Conservation (phyloP, 2,329 filamentous ascomycete species). For the Ophiostoma populinum region DNA sequence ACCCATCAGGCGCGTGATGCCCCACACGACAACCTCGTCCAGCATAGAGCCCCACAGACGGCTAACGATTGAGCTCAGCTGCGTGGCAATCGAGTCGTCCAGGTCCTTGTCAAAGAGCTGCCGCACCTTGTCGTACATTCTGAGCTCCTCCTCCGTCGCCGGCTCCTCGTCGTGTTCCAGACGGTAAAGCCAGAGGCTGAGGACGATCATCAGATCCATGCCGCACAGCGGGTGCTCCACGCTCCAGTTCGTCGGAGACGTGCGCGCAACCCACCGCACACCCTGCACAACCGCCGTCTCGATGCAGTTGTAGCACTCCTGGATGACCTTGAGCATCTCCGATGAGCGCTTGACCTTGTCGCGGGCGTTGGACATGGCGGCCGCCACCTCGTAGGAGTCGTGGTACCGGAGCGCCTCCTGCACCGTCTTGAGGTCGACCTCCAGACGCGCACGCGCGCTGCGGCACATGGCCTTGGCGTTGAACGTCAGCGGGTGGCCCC, state of each 20-base stretch:
- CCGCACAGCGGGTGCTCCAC: slow-evolving; percentile 94
- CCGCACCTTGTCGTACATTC: slow-evolving; percentile 86
- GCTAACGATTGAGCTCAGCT: slow-evolving; percentile 88
- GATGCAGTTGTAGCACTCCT: slow-evolving; percentile 95
- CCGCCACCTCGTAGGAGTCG: slow-evolving; percentile 90
- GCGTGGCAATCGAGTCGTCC: slow-evolving; percentile 61
- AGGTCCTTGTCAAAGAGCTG: slow-evolving; percentile 82
- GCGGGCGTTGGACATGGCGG: slow-evolving; percentile 85
- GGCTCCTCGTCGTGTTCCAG: slow-evolving; percentile 97
- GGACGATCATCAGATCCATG: slow-evolving; percentile 92
- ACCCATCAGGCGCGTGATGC: slow-evolving; percentile 88
- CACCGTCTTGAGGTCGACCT: slow-evolving; percentile 89
- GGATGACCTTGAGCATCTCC: slow-evolving; percentile 97
- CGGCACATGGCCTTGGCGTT: slow-evolving; percentile 96
- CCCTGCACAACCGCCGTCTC: slow-evolving; percentile 89
- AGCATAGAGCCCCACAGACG: slow-evolving; percentile 95
- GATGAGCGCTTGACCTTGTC: slow-evolving; percentile 87
- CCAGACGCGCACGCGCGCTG: slow-evolving; percentile 77
- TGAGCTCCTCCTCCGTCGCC: slow-evolving; percentile 64
- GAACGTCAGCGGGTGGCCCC: slow-evolving; percentile 90
- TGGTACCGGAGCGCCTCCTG: slow-evolving; percentile 95
- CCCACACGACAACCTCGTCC: slow-evolving; percentile 97
- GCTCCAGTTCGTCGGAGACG: slow-evolving; percentile 96
- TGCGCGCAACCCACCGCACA: slow-evolving; percentile 94
- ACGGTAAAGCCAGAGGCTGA: slow-evolving; percentile 95